Conservation (phyloP, 805 yeast species). For the Saccharomyces jurei region DNA sequence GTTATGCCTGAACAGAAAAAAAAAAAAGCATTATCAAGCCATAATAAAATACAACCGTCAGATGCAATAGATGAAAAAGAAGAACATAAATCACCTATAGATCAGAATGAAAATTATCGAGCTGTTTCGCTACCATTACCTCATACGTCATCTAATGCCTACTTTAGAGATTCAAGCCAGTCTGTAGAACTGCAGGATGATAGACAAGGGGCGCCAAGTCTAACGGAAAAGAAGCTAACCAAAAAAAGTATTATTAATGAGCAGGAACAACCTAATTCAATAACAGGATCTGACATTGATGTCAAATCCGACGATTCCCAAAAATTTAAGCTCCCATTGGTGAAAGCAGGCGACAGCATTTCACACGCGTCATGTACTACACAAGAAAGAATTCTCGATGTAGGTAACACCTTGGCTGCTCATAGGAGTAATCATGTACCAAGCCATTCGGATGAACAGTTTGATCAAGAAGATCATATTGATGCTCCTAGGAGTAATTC, state of each 20-base stretch:
- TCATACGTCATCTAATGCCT: background rate
- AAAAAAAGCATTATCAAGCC: background rate
- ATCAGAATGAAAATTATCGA: background rate
- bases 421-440: background rate
- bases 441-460: background rate
- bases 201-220: background rate
- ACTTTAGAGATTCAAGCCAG: background rate
- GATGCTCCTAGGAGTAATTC: background rate
- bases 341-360: background rate
- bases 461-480: background rate
- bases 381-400: background rate
- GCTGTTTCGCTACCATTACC: background rate
- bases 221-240: background rate
- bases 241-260: background rate
- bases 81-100: background rate
- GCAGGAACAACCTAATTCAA: background rate
- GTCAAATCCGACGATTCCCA: background rate
- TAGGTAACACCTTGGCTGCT: background rate
- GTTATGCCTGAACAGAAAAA: background rate
- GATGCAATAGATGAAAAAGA: background rate
- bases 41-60: background rate
- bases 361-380: background rate
- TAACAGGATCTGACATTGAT: background rate
- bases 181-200: background rate
- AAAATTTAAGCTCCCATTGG: background rate